Evolutionary conservation across 352 stramenopile species (phyloP).

Genomic region (Globisporangium orthogonon): DNA sequence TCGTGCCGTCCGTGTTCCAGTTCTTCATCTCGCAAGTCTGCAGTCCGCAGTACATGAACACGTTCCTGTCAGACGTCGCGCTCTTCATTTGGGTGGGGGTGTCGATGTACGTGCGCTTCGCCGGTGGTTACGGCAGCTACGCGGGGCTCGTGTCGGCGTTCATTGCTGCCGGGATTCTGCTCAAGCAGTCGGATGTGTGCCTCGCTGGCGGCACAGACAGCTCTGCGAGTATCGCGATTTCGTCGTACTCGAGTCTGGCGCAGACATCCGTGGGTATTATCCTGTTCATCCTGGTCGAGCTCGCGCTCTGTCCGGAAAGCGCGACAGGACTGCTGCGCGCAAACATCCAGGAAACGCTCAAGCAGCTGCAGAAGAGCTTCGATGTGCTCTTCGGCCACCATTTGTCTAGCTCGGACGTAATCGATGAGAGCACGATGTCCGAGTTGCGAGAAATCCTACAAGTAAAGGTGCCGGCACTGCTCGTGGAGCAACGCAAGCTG

Average conservation of each 20-base stretch:
- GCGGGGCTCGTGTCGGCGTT: conserved; percentile 70
- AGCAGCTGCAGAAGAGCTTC: conserved; percentile 57
- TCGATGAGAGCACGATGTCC: conserved; percentile 47
- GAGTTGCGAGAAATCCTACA: conserved; percentile 55
- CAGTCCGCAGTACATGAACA: conserved; percentile 25
- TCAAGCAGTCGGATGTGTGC: conserved; percentile 57
- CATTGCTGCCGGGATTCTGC: conserved; percentile 53
- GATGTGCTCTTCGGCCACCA: conserved; percentile 68
- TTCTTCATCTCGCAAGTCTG: conserved; percentile 81
- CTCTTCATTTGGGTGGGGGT: conserved; percentile 71
- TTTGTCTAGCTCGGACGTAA: conserved; percentile 37
- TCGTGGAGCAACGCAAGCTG: conserved; percentile 56
- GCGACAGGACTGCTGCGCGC: conserved; percentile 52
- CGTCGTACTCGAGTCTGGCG: conserved; percentile 70
- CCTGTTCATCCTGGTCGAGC: conserved; percentile 72
- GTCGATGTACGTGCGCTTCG: conserved; percentile 75
- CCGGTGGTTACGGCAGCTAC: conserved; percentile 61
- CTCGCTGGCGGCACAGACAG: conserved; percentile 30
- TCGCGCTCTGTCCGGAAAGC: conserved; percentile 62
- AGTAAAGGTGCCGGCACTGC: conserved; percentile 41
- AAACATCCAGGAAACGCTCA: conserved; percentile 74
- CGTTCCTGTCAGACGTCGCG: conserved; percentile 38
- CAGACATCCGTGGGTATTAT: conserved; percentile 75
- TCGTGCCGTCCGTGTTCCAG: conserved; percentile 79
- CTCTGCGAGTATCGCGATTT: conserved; percentile 45